These are phyloP conservation scores for Deakozyma indianensis DNA, from an alignment of 805 yeast species.

Conservation along the genomic window DNA sequence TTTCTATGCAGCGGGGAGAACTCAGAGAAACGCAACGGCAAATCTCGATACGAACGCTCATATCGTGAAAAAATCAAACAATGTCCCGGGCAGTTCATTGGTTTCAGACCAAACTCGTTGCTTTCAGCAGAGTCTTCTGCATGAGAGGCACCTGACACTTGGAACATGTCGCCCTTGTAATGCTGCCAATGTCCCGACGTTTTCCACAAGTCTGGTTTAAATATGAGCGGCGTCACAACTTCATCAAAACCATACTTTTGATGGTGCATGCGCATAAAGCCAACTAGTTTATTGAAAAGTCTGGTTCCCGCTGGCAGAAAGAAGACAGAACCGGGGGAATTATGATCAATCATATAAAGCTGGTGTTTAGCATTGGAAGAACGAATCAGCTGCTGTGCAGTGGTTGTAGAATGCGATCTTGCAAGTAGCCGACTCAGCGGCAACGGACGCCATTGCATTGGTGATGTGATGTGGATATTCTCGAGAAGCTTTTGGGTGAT, in stretches of 20 bases:
- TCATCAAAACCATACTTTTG: constrained; percentile 72
- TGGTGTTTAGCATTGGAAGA: background rate
- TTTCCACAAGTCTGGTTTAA: constrained; percentile 73
- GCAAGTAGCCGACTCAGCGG: background rate
- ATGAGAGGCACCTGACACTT: constrained; percentile 44
- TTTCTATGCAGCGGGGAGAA: constrained; percentile 88
- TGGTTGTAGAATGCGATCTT: background rate
- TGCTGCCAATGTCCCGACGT: constrained; percentile 93
- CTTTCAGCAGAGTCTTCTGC: constrained; percentile 18
- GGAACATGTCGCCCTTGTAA: constrained; percentile 88
- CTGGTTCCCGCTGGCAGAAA: constrained; percentile 88
- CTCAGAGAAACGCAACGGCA: constrained; percentile 77
- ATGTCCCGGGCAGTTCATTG: constrained; percentile 65
- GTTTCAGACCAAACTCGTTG: constrained; percentile 64
- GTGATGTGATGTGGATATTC: no score
- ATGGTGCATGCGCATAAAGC: constrained; percentile 79
- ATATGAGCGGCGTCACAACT: constrained; percentile 84
- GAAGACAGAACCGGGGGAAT: constrained; percentile 83
- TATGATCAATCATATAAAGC: background rate
- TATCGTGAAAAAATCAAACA: constrained; percentile 66
- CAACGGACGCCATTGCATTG: no score
- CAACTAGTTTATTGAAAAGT: constrained; percentile 61
- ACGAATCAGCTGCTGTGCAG: background rate
- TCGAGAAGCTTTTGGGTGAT: no score
- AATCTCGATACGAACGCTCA: constrained; percentile 69